These are phyloP conservation scores for Colletotrichum spaethianum DNA, from an alignment of 2,329 filamentous ascomycete species.

Conservation along the genomic window DNA sequence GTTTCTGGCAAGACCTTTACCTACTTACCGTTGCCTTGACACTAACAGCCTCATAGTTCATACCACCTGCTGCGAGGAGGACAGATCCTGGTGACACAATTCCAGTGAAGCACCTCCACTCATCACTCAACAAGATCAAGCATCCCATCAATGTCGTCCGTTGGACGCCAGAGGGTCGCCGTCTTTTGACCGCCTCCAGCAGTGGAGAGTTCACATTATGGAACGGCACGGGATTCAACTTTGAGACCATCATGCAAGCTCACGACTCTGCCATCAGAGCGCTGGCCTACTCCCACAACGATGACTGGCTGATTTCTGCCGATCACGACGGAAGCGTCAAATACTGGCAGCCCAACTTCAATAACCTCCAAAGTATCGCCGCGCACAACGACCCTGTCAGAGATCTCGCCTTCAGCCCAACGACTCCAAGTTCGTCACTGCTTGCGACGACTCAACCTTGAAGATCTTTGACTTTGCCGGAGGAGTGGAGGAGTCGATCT, in stretches of 20 bases:
- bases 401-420: conserved; percentile 92
- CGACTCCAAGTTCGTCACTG: conserved; percentile 96
- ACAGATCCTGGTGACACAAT: conserved; percentile 87
- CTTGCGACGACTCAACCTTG: conserved; percentile 91
- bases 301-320: conserved; percentile 96
- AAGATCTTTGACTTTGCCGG: conserved; percentile 98
- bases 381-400: conserved; percentile 92
- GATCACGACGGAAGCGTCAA: conserved; percentile 97
- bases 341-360: conserved; percentile 99
- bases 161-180: conserved; percentile 96
- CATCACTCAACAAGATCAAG: conserved; percentile 98
- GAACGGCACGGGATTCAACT: conserved; percentile 99
- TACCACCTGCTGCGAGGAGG: conserved; percentile 84
- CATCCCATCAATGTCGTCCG: conserved; percentile 97
- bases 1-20: conserved; percentile 49
- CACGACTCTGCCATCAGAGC: conserved; percentile 91
- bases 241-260: conserved; percentile 99
- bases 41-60: conserved; percentile 73
- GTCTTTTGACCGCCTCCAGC: conserved; percentile 92
- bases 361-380: conserved; percentile 95
- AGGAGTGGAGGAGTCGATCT: conserved; percentile 83
- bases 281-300: conserved; percentile 90
- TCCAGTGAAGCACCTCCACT: conserved; percentile 95
- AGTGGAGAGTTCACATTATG: conserved; percentile 98
- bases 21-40: background rate